Base-by-base conservation (phyloP, 139 green algal species). In the Haematococcus lacustris region DNA sequence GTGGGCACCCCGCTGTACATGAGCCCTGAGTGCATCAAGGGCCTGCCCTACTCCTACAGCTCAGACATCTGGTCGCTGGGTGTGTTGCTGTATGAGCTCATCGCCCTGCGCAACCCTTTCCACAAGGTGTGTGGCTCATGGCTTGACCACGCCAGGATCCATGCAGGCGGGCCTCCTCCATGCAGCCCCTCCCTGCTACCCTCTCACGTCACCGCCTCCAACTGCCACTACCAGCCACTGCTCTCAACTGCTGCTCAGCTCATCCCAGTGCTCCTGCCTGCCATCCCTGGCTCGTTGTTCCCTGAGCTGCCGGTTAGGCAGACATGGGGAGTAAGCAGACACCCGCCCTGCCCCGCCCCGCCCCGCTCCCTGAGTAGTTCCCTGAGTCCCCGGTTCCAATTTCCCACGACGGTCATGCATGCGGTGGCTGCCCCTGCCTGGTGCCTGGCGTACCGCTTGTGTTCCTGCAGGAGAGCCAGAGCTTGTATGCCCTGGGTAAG, bases 1-100 rank as follows among this genome's bases (percentile, higher is more conserved):
- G 87, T 91, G 13, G 86, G 90, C 38, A 95, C 88, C 1, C 88
- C 88, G 0, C 86, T 91, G 59, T 93, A 92, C 84, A 92, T 92
- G 86, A 77, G 82, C 0, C 90, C 90, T 3, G 88, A 95, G 81
- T 82, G 90, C 38, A 92, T 89, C 75, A 80, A 76, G 32, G 86
- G 83, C 38, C 65, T 81, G 73, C 85, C 88, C 21, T 95, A 93
- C 78, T 82, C 84, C 3, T 92, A 89, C 79, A 80, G 74, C 17
- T 83, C 73, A 3, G 90, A 93, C 83, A 75, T 88, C 38, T 95
- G 88, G 88, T 83, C 79, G 2, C 78, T 95, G 37, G 90, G 90
- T 32, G 93, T 87, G 79, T 51, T 92, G 30, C 82, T 95, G 38
- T 92, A 90, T 75, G 90, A 95, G 81, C 85, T 94, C 37, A 76